Evolutionary conservation across 352 stramenopile genomes (phyloP).

Genomic region (Phytophthora parvispora): DNA sequence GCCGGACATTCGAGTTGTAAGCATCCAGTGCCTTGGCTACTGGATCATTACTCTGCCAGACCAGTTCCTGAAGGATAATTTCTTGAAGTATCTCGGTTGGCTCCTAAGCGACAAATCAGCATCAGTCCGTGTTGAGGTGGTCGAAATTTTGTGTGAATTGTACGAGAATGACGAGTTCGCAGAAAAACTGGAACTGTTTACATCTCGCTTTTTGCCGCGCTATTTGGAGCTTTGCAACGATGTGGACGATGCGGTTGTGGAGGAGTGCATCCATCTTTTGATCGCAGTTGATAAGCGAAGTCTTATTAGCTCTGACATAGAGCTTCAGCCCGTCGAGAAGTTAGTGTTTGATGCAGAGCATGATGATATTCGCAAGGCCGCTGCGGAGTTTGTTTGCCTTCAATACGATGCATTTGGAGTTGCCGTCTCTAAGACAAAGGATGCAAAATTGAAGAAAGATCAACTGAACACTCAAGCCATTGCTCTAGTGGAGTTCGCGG

Average conservation of each 20-base stretch:
- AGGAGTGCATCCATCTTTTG: conserved; percentile 74
- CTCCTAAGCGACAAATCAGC: conserved; percentile 94
- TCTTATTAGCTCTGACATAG: conserved; percentile 84
- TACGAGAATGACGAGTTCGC: conserved; percentile 84
- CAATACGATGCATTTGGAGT: conserved; percentile 92
- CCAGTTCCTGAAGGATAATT: conserved; percentile 95
- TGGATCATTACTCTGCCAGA: conserved; percentile 91
- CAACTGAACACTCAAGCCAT: conserved; percentile 91
- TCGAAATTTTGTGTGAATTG: conserved; percentile 85
- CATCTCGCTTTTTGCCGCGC: conserved; percentile 75
- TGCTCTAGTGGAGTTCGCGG: conserved; percentile 90
- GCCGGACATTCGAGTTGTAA: conserved; percentile 89
- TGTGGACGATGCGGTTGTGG: conserved; percentile 78
- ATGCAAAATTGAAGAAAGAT: conserved; percentile 76
- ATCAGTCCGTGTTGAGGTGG: conserved; percentile 82
- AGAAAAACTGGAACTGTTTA: conserved; percentile 85
- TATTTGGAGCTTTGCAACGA: conserved; percentile 89
- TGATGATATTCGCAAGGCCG: conserved; percentile 78
- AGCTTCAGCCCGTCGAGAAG: conserved; percentile 81
- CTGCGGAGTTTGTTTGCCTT: conserved; percentile 89
- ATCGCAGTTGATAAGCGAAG: conserved; percentile 86
- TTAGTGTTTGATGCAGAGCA: conserved; percentile 85
- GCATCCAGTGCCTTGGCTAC: conserved; percentile 80
- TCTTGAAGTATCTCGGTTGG: conserved; percentile 98
- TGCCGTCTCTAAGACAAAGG: conserved; percentile 65